Base-by-base conservation (phyloP, 2,329 filamentous ascomycete genomes). In the Penicillium hesseltinei region DNA sequence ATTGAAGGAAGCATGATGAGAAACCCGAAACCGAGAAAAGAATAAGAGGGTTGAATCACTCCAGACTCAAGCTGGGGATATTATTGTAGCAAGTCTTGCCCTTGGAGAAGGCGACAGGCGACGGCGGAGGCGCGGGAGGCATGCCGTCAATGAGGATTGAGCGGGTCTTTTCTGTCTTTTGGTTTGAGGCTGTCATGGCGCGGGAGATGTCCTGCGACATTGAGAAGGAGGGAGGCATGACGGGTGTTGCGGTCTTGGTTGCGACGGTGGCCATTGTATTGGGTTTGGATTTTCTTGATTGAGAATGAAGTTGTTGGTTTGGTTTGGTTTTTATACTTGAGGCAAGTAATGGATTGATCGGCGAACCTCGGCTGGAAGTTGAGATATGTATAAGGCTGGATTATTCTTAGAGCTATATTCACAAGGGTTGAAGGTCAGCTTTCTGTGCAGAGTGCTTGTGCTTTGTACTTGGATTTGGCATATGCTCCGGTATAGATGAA, bases 141-240 rank as follows among this genome's bases (percentile, higher is more conserved):
- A 66, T 62, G 39, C 68, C 65, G 23, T 69, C 62, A 46, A 68
- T 58, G 11, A 63, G 47, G n/a, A 44, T 57, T n/a, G 58, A 42
- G 35, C 58, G 57, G 11, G 35, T 56, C 44, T 68, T 67, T 39
- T 66, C 61, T 31, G 71, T 71, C 53, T 73, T 76, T 27, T 69
- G 70, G 17, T 49, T 53, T 21, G 70, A 69, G 38, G 72, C 71
- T 8, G 72, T 69, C 59, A 75, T 69, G 25, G 74, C 74, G 52
- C 69, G 71, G 58, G 70, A 70, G 62, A 78, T 73, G 47, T 77
- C 71, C 56, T 76, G 69, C 15, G 69, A 71, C 46, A 56, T 51
- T 51, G 72, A 72, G 48, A 55, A 59, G 23, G 50, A 57, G 33
- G 60, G 62, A 43, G 65, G 61, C 36, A 60, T 62, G 45, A 61